Conservation (phyloP, 345 rosid genomes). For the Rhodamnia argentea region DNA sequence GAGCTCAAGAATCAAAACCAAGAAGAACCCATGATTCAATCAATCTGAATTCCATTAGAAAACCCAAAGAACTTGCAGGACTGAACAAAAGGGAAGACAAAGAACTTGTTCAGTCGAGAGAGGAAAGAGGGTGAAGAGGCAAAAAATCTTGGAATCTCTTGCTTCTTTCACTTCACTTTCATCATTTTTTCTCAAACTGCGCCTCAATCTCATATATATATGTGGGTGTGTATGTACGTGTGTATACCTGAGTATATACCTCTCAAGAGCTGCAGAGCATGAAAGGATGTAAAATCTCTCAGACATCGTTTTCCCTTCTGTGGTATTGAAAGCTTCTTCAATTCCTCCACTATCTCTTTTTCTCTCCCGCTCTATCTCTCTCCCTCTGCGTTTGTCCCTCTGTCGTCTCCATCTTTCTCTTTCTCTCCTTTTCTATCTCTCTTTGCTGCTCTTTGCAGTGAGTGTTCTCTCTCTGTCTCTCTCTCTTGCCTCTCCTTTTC, state of each 20-base stretch:
- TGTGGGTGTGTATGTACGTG: not conserved
- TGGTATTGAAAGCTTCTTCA: constrained; percentile 23
- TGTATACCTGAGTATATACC: constrained; percentile 6
- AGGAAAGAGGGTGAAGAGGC: not conserved
- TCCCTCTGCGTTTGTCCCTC: constrained; percentile 32
- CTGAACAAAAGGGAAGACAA: not conserved
- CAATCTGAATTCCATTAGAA: not conserved
- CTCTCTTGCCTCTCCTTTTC: not conserved
- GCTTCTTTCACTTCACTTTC: not conserved
- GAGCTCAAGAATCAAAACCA: not conserved
- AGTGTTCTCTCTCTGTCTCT: not conserved
- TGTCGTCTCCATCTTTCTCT: constrained; percentile 7
- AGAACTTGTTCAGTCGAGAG: not conserved
- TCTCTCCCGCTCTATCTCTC: constrained; percentile 27
- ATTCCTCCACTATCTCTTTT: constrained; percentile 21
- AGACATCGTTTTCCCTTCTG: constrained; percentile 51
- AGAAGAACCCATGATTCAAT: not conserved
- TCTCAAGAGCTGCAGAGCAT: constrained; percentile 27
- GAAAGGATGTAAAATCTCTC: constrained; percentile 34
- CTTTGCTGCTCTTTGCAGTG: not conserved
- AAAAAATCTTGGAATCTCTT: not conserved
- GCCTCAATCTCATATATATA: not conserved
- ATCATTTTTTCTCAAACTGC: not conserved
- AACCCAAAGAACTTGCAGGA: not conserved
- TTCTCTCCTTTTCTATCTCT: not conserved